Evolutionary conservation across 495 filamentous ascomycete genomes (phyloP).

Genomic region (Hyaloscypha variabilis): DNA sequence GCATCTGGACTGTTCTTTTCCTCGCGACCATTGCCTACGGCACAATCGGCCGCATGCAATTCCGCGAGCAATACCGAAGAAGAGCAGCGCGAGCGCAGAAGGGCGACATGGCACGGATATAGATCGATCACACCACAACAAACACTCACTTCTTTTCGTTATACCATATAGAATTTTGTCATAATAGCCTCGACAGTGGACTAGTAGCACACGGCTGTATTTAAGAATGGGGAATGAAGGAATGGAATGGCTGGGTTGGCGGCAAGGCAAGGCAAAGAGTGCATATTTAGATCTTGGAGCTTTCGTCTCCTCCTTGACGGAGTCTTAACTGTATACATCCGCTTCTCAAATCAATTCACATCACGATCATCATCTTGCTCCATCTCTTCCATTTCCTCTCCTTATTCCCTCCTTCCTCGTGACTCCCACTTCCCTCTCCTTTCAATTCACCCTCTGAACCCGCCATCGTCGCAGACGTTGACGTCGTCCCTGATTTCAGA

Average conservation of each 20-base stretch:
- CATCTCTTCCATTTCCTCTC: not conserved
- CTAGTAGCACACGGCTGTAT: constrained; percentile 6
- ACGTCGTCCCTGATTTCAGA: constrained; percentile 5
- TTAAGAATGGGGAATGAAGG: constrained; percentile 1
- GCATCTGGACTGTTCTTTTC: constrained; percentile 60
- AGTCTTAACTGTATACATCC: constrained; percentile 16
- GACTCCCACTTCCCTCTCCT: not conserved
- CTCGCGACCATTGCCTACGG: constrained; percentile 60
- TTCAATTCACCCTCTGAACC: too few species aligned
- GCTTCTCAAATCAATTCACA: not conserved
- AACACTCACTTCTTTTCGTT: constrained; percentile 22
- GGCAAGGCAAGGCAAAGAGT: too few species aligned
- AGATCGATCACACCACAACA: constrained; percentile 5
- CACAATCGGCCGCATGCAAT: constrained; percentile 63
- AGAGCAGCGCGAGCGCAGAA: constrained; percentile 48
- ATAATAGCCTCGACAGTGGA: constrained; percentile 9
- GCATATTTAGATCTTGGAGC: not conserved
- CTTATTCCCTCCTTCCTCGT: not conserved
- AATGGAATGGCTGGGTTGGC: not conserved
- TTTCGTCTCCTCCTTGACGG: constrained; percentile 1
- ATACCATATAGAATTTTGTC: constrained; percentile 24
- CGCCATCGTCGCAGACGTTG: not conserved
- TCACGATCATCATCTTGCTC: not conserved
- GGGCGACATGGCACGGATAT: constrained; percentile 31
- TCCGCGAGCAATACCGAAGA: constrained; percentile 61